These are phyloP conservation scores for Russula virescens DNA, from an alignment of 768 basidiomycete genomes.

Conservation along the genomic window DNA sequence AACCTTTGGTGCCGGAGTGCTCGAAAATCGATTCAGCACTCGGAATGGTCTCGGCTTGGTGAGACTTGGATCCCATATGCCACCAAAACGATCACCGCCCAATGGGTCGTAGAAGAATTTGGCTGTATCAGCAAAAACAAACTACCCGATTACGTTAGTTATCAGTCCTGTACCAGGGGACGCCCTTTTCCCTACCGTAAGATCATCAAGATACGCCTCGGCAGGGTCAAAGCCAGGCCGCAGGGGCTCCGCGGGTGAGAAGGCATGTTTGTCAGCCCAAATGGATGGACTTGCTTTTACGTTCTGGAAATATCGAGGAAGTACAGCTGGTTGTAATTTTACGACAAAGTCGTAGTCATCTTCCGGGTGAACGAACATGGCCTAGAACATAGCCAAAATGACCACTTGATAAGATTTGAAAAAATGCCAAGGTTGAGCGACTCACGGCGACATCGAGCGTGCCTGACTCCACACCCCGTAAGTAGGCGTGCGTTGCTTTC, in stretches of 20 bases:
- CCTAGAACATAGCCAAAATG: slow-evolving; percentile 36
- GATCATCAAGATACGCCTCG: slow-evolving; percentile 54
- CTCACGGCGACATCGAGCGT: slow-evolving; percentile 40
- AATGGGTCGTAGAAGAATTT: slow-evolving; percentile 79
- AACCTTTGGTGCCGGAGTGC: slow-evolving; percentile 44
- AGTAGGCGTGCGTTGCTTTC: slow-evolving; percentile 58
- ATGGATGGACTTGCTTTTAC: slow-evolving; percentile 45
- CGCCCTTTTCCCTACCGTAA: slow-evolving; percentile 51
- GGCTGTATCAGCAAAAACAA: slow-evolving; percentile 66
- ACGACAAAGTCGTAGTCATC: slow-evolving; percentile 84
- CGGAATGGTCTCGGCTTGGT: slow-evolving; percentile 62
- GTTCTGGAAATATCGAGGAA: slow-evolving; percentile 75
- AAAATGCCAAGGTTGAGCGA: slow-evolving; percentile 40
- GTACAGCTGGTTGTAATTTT: slow-evolving; percentile 54
- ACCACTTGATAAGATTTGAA: not conserved
- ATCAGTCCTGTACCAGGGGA: not conserved
- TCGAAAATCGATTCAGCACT: slow-evolving; percentile 78
- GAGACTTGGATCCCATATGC: slow-evolving; percentile 79
- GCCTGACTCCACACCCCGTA: slow-evolving; percentile 49
- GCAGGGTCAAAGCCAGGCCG: slow-evolving; percentile 82
- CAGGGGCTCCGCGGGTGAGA: slow-evolving; percentile 30
- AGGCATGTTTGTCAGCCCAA: slow-evolving; percentile 43
- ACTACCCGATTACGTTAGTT: slow-evolving; percentile 35
- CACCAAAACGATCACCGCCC: slow-evolving; percentile 75
- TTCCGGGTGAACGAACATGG: slow-evolving; percentile 79